Conservation (phyloP, 1,139 yeast genomes). For the Sugiyamaella japonica region DNA sequence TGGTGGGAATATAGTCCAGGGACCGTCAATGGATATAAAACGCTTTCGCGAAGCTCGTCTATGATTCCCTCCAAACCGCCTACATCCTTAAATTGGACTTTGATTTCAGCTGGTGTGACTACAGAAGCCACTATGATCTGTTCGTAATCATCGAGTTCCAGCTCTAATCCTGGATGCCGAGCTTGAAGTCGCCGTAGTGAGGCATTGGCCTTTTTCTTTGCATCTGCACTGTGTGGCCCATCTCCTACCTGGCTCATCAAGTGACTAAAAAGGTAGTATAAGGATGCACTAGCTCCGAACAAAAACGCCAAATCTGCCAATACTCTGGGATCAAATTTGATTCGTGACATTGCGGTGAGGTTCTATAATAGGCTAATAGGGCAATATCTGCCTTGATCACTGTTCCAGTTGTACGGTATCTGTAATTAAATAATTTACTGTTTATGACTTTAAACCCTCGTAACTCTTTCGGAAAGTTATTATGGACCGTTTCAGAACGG, state of each 20-base stretch:
- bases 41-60: slow-evolving; percentile 83
- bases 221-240: slow-evolving; percentile 45
- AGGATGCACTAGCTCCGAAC: slow-evolving; percentile 80
- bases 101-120: slow-evolving; percentile 80
- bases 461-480: too few relatives aligned
- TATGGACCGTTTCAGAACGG: too few relatives aligned
- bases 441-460: too few relatives aligned
- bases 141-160: slow-evolving; percentile 74
- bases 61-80: slow-evolving; percentile 86
- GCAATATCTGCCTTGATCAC: too few relatives aligned
- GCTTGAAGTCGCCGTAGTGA: slow-evolving; percentile 60
- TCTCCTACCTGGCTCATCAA: slow-evolving; percentile 39
- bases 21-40: slow-evolving; percentile 80
- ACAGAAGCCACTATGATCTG: slow-evolving; percentile 72
- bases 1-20: slow-evolving; percentile 33
- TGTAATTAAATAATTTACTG: too few relatives aligned
- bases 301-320: slow-evolving; percentile 65
- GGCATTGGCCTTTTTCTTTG: slow-evolving; percentile 64
- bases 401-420: too few relatives aligned
- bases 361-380: too few relatives aligned
- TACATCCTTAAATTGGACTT: slow-evolving; percentile 71
- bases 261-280: slow-evolving; percentile 67
- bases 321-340: slow-evolving; percentile 38
- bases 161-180: slow-evolving; percentile 59
- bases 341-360: slow-evolving; percentile 6